phyloP scores from a whole-genome alignment of 257 asterid species.

The Scutellaria minor region DNA sequence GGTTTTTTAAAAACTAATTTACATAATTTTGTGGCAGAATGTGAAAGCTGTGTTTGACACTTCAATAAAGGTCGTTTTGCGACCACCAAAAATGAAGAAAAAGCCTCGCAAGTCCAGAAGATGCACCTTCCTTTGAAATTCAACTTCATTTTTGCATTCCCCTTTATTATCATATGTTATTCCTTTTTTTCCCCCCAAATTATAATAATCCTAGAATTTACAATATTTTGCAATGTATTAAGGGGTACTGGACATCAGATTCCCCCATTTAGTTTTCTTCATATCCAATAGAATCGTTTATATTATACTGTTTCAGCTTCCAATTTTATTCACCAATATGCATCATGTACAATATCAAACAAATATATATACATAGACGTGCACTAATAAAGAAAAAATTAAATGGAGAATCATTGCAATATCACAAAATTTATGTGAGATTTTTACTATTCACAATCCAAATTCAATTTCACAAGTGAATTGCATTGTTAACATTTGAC shows the following conservation, averaged over 20 bases:
- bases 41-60: conserved; percentile 82
- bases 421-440: too few species aligned
- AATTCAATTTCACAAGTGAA: too few species aligned
- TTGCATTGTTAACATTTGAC: background rate
- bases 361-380: too few species aligned
- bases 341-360: background rate
- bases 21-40: conserved; percentile 48
- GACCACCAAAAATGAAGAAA: conserved; percentile 79
- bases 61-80: conserved; percentile 78
- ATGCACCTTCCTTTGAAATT: conserved; percentile 61
- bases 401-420: too few species aligned
- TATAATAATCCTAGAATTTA: conserved; percentile 6
- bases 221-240: conserved; percentile 26
- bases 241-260: conserved; percentile 1
- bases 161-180: background rate
- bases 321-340: background rate
- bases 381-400: too few species aligned
- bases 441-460: too few species aligned
- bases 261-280: conserved; percentile 23
- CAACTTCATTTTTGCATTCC: conserved; percentile 20
- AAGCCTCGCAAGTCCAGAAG: conserved; percentile 54
- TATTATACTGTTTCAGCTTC: background rate
- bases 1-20: background rate
- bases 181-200: background rate
- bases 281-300: conserved; percentile 4